phyloP scores from a whole-genome alignment of 2,329 filamentous ascomycete genomes.

The Botryotinia calthae region DNA sequence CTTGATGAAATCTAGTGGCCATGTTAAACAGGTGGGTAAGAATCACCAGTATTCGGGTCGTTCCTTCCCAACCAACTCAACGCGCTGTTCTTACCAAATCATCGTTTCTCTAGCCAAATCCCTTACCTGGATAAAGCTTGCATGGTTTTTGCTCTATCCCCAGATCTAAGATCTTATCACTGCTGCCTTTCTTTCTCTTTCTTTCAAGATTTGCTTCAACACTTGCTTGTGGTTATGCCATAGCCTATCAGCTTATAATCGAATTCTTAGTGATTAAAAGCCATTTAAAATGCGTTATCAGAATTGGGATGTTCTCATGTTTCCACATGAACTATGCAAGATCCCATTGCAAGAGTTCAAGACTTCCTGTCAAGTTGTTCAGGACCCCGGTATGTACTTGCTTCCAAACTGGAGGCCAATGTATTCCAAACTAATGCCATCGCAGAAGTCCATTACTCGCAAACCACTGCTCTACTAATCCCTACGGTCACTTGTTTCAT shows the following conservation, averaged over 20 bases:
- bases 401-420: background rate
- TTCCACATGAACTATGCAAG: slow-evolving; percentile 61
- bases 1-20: background rate
- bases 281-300: slow-evolving; percentile 68
- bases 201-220: slow-evolving; percentile 18
- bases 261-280: slow-evolving; percentile 10
- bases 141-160: background rate
- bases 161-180: slow-evolving; percentile 3
- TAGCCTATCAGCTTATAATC: slow-evolving; percentile 5
- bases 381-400: slow-evolving; percentile 44
- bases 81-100: background rate
- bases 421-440: background rate
- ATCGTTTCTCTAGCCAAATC: background rate
- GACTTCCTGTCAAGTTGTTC: slow-evolving; percentile 68
- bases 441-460: background rate
- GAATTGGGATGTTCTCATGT: slow-evolving; percentile 83
- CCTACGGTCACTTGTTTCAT: slow-evolving; percentile 71
- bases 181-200: slow-evolving; percentile 9
- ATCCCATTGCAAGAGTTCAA: slow-evolving; percentile 80
- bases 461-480: slow-evolving; percentile 37
- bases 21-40: background rate
- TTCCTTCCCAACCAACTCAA: slow-evolving; percentile 3
- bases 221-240: slow-evolving; percentile 15
- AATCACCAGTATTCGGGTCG: background rate
- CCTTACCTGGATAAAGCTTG: slow-evolving; percentile 1